These are phyloP conservation scores for Globisporangium iwayamae DNA, from an alignment of 352 stramenopile genomes.

Conservation along the genomic window DNA sequence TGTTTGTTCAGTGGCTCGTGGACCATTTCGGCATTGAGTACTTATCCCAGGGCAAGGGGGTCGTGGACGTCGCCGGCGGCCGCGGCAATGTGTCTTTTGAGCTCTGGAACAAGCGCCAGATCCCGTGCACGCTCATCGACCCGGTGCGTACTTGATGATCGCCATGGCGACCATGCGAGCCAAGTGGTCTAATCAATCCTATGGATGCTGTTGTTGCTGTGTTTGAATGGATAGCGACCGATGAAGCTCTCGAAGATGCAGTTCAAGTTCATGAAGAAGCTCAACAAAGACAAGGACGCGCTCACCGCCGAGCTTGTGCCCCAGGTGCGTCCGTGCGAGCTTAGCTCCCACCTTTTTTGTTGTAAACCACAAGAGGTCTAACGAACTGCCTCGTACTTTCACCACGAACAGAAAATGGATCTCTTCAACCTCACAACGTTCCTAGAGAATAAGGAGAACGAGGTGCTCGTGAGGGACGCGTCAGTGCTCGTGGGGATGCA, in stretches of 20 bases:
- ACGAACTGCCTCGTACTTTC: not conserved
- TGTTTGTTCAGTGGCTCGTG: conserved; percentile 80
- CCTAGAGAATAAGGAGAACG: conserved; percentile 40
- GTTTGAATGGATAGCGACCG: conserved; percentile 34
- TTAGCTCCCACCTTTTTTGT: not conserved
- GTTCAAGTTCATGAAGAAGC: conserved; percentile 69
- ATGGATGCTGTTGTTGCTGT: conserved; percentile 16
- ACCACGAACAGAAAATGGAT: conserved; percentile 31
- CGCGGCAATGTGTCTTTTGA: conserved; percentile 81
- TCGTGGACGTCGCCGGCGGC: conserved; percentile 82
- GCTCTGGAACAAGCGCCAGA: conserved; percentile 75
- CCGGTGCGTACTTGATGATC: conserved; percentile 34
- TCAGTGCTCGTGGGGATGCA: conserved; percentile 92
- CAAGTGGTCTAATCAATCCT: not conserved
- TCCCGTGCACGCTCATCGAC: conserved; percentile 77
- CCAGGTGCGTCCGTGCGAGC: conserved; percentile 28
- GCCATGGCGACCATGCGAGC: not conserved
- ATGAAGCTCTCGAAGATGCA: conserved; percentile 71
- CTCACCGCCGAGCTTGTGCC: conserved; percentile 36
- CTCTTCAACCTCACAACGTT: conserved; percentile 66
- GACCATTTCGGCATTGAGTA: conserved; percentile 50
- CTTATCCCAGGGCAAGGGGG: conserved; percentile 46
- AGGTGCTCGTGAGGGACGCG: conserved; percentile 56
- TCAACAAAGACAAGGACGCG: conserved; percentile 35
- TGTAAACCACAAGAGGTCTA: not conserved